These are phyloP conservation scores for Boeremia exigua DNA, from an alignment of 2,329 filamentous ascomycete species.

Conservation along the genomic window DNA sequence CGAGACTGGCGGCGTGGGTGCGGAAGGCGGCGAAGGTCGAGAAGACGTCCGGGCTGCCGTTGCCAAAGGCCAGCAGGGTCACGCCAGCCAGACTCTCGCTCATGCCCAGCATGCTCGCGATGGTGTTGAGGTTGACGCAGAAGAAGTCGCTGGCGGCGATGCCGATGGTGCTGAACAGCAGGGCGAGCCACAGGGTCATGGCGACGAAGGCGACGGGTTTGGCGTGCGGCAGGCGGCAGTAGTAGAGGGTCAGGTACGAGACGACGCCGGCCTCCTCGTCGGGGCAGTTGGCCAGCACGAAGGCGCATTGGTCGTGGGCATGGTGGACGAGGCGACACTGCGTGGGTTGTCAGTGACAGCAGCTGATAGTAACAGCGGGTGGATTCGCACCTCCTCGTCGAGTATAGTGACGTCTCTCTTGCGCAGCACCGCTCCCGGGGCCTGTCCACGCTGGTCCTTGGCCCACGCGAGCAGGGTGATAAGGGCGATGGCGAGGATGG, in stretches of 20 bases:
- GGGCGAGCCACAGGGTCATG: constrained; percentile 79
- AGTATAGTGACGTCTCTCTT: constrained; percentile 30
- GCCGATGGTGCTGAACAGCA: constrained; percentile 95
- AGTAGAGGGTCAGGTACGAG: constrained; percentile 89
- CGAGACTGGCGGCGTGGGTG: constrained; percentile 95
- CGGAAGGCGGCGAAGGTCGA: constrained; percentile 98
- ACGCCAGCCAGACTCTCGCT: constrained; percentile 96
- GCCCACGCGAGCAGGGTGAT: constrained; percentile 40
- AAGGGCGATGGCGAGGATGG: constrained; percentile 38
- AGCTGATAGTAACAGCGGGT: not conserved
- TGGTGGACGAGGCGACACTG: constrained; percentile 82
- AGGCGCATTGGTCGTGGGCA: constrained; percentile 81
- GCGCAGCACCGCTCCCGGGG: constrained; percentile 7
- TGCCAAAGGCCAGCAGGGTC: constrained; percentile 95
- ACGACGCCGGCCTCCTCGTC: constrained; percentile 91
- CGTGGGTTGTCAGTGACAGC: constrained; percentile 1
- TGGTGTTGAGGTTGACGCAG: constrained; percentile 94
- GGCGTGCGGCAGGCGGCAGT: constrained; percentile 73
- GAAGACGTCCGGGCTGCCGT: constrained; percentile 97
- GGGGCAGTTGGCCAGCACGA: constrained; percentile 79
- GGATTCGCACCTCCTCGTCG: constrained; percentile 44
- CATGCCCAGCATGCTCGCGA: constrained; percentile 85
- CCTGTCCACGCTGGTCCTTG: constrained; percentile 17
- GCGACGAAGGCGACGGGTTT: constrained; percentile 81
- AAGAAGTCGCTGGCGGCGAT: constrained; percentile 99